Evolutionary conservation across 2,329 filamentous ascomycete genomes (phyloP), one percentile per base, ranked within the genome.

Genomic region (Alternaria sp.): DNA sequence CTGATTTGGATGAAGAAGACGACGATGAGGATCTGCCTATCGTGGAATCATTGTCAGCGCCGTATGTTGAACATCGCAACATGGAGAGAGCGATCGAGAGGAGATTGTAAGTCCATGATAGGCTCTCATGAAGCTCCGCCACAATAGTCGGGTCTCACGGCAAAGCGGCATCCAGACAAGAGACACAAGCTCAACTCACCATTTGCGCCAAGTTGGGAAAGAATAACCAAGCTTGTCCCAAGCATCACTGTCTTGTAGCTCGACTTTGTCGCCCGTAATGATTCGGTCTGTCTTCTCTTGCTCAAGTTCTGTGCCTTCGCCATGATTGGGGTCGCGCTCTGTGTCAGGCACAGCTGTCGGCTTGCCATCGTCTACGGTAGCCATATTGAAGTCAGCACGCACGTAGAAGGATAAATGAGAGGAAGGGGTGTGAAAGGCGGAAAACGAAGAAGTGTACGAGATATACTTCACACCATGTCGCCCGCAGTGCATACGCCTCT

Each of bases 1-100:
- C 80, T 83, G 23, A 84, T 82, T 65, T 87, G 85, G 9, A 87
- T 83, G 43, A 83, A 73, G 74, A 87, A 86, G 68, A 87, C 84
- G 64, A 84, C 79, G 25, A 75, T 77, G 37, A 87, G 79, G 56
- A 86, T 84, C 63, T 75, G 75, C 86, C 65, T 69, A 11, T 9
- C 20, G n/a, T 41, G 14, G 12, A 14, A n/a, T 15, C n/a, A 21
- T 18, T 23, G 10, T 46, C 9, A 61, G 45, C 6, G 23, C 30
- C 20, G 21, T 37, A 25, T 2, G 8, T 7, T 21, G 15, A 37
- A 21, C 30, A 41, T 37, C 4, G 15, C 21, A 37, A 23, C 20
- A 7, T 4, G 49, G 5, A 12, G 6, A 9, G 11, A 37, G 30
- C 2, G 49, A 53, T 11, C 4, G 28, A 4, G 43, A 41, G 14